phyloP scores from a whole-genome alignment of 1,284 basidiomycete species.

The Fereydounia khargensis region DNA sequence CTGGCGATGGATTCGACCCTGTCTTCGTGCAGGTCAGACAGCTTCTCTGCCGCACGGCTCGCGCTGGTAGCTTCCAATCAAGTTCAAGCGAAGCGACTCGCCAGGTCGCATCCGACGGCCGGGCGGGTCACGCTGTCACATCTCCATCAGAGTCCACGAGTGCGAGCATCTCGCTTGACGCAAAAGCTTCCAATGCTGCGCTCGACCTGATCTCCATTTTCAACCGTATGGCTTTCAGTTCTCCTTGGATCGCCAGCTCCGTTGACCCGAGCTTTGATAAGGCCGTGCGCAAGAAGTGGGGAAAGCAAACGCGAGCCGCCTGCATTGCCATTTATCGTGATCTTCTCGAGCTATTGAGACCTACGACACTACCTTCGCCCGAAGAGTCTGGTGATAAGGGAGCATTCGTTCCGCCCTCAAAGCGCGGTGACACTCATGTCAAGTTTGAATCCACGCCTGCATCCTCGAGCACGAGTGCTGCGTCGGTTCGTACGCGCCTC shows the following conservation, averaged over 20 bases:
- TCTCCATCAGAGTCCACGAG: background rate
- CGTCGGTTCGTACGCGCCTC: constrained; percentile 62
- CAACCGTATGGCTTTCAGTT: constrained; percentile 51
- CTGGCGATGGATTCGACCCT: constrained; percentile 18
- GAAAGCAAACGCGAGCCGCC: constrained; percentile 32
- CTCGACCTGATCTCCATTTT: constrained; percentile 52
- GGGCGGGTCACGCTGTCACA: background rate
- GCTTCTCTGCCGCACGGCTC: constrained; percentile 26
- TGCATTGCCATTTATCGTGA: constrained; percentile 49
- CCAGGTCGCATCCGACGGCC: background rate
- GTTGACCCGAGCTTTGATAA: constrained; percentile 23
- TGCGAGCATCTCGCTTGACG: background rate
- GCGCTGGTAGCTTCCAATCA: background rate
- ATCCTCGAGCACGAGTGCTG: too few relatives aligned
- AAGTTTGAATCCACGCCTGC: too few relatives aligned
- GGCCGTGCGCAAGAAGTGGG: constrained; percentile 19
- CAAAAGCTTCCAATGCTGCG: constrained; percentile 33
- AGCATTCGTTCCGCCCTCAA: too few relatives aligned
- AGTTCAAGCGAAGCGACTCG: background rate
- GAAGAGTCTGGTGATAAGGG: too few relatives aligned
- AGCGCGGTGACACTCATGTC: too few relatives aligned
- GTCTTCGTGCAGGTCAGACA: constrained; percentile 36
- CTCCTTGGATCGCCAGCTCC: constrained; percentile 39
- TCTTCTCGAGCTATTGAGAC: constrained; percentile 40
- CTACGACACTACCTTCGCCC: too few relatives aligned